Base-by-base conservation (phyloP, 2,329 filamentous ascomycete genomes). In the Sphaerulina populicola region DNA sequence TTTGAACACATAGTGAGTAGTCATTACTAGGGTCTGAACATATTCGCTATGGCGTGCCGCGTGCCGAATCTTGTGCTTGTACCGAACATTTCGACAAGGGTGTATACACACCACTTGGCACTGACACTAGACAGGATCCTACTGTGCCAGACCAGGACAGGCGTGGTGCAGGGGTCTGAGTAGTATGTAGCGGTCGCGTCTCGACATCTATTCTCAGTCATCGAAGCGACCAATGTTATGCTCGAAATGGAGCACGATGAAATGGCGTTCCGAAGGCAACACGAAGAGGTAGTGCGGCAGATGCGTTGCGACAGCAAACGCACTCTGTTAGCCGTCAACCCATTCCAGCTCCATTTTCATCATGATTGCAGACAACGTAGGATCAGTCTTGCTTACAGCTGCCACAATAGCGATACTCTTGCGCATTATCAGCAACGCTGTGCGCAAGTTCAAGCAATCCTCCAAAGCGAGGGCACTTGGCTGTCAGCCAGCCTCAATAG, bases 401-500 rank as follows among this genome's bases (percentile, higher is more conserved):
- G 30, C 15, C 14, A 18, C 7, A 10, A 6, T 31, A 14, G 12
- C 27, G 11, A 9, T 48, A 9, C 27, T 48, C 21, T 3, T 35
- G 12, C 23, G 14, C n/a, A 23, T 42, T 8, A 23, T 36, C 23
- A 48, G 35, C 12, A 40, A 14, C 11, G 23, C 40, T 12, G 15
- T 40, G 8, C 12, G 8, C n/a, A 18, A 27, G 11, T 40, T 33
- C 48, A 45, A 15, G 9, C 33, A 27, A 12, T 30, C 37, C 23
- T 35, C 21, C 8, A 42, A 41, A 40, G 9, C 31, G 33, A 40
- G 40, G 40, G 29, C 37, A 27, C 36, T 45, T 11, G 27, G 29
- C 21, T 51, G 48, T 35, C n/a, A 33, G 14, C n/a, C 48, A 9
- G 35, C 45, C 3, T 42, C 48, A 12, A 45, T 23, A 15, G 48